These are phyloP conservation scores for Hymenoscyphus repandus DNA, from an alignment of 2,329 filamentous ascomycete genomes.

Conservation along the genomic window DNA sequence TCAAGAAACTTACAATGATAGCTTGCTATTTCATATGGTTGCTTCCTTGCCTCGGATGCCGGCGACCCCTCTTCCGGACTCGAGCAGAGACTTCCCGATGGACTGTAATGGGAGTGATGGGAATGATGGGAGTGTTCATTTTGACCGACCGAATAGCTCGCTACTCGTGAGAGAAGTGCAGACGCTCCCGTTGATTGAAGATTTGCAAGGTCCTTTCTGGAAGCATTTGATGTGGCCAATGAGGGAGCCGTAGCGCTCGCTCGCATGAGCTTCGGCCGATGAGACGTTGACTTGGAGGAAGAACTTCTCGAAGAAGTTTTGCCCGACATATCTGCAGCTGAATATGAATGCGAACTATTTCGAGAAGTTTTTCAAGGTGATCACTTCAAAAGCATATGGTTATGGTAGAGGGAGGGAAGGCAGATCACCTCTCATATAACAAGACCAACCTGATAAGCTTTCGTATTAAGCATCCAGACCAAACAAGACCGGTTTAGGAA, in stretches of 20 bases:
- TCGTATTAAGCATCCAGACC: neutral
- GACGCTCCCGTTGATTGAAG: conserved; percentile 47
- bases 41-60: conserved; percentile 16
- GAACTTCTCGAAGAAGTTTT: conserved; percentile 34
- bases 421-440: neutral
- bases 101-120: neutral
- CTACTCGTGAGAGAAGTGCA: conserved; percentile 50
- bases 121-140: conserved; percentile 19
- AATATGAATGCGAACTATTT: neutral
- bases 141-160: conserved; percentile 42
- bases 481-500: neutral
- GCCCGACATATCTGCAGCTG: conserved; percentile 29
- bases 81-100: conserved; percentile 18
- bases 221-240: conserved; percentile 50
- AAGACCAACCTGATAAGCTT: neutral
- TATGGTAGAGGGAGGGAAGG: neutral
- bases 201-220: conserved; percentile 45
- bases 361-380: neutral
- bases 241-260: conserved; percentile 53
- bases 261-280: conserved; percentile 49
- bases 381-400: neutral
- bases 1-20: conserved; percentile 20
- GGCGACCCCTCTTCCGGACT: conserved; percentile 18
- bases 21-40: conserved; percentile 20
- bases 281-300: conserved; percentile 34